Base-by-base conservation (phyloP, 2,329 filamentous ascomycete genomes). In the Ustulina deusta region DNA sequence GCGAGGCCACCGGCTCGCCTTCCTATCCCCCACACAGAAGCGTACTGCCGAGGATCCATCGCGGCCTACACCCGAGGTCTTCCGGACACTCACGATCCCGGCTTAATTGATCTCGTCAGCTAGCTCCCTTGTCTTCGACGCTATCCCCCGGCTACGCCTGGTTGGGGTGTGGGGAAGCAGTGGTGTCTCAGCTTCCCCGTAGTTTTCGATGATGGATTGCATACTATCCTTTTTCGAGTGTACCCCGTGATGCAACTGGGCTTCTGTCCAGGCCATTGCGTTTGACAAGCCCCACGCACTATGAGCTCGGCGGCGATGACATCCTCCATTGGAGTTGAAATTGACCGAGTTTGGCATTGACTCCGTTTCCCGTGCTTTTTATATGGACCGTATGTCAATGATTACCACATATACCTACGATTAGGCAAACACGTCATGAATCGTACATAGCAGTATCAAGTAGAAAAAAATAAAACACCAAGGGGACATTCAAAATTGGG, bases 31-130 rank as follows among this genome's bases (percentile, higher is more conserved):
- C 59, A 60, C 49, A 59, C 10, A 40, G 48, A 54, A 20, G 38
- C 25, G 1, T 27, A 64, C 59, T 67, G 51, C 67, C 67, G 67
- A 69, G 64, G 67, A 61, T 69, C 49, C 51, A 54, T 65, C 42
- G 27, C 67, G 67, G 67, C 61, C 38, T 58, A 20, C 22, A 68
- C 61, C 68, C 68, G 65, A 65, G 58, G 61, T 67, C 52, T 69
- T 52, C 68, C 68, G 68, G 61, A 27, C 55, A 51, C 46, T 56
- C 55, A 61, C 67, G 52, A 63, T 60, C 63, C 49, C 56, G 63
- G 49, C 29, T 67, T 17, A 29, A 42, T 20, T 36, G 27, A 36
- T 29, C 40, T 42, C 44, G 34, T 32, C n/a, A 38, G 10, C 32
- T 36, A 66, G 22, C 27, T 58, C 25, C 13, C 57, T 65, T 17